Percentiles rank a stretch among this genome's conserved stretches.
These are phyloP conservation scores for Neofusicoccum parvum DNA, from an alignment of 2,329 filamentous ascomycete species.

Conservation along the genomic window DNA sequence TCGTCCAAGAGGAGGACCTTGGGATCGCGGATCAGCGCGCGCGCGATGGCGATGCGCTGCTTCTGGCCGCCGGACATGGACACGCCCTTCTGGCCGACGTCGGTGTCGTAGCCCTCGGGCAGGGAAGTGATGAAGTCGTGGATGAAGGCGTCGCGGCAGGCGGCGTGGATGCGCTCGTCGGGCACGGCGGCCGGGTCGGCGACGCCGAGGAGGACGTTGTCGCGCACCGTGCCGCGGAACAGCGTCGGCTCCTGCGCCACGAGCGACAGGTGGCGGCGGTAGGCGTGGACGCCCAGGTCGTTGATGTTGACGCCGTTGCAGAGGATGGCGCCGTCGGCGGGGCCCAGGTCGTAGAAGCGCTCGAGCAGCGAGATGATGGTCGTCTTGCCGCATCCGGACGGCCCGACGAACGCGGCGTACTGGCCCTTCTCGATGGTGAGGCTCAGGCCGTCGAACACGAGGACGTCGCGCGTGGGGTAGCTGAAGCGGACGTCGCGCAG, in stretches of 20 bases:
- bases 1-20: conserved; percentile 62
- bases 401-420: conserved; percentile 86
- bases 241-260: conserved; percentile 89
- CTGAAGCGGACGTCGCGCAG: conserved; percentile 93
- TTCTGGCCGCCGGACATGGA: conserved; percentile 89
- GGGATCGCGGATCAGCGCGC: conserved; percentile 82
- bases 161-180: conserved; percentile 73
- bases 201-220: conserved; percentile 74
- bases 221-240: conserved; percentile 83
- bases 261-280: conserved; percentile 76
- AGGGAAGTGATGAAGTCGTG: conserved; percentile 32
- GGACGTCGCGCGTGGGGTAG: conserved; percentile 88
- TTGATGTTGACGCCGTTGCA: conserved; percentile 84
- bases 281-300: conserved; percentile 67
- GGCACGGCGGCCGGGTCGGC: conserved; percentile 59
- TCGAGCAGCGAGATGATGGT: conserved; percentile 91
- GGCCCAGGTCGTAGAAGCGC: conserved; percentile 87
- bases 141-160: conserved; percentile 69
- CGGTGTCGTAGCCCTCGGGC: conserved; percentile 75
- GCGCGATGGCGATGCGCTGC: conserved; percentile 86
- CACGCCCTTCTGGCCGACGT: conserved; percentile 84
- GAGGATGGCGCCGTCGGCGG: conserved; percentile 68
- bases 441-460: conserved; percentile 84
- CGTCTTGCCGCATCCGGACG: conserved; percentile 90
- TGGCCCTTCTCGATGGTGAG: conserved; percentile 74